These are phyloP conservation scores for Taphrina populina DNA, from an alignment of 1,139 yeast species.

Conservation along the genomic window DNA sequence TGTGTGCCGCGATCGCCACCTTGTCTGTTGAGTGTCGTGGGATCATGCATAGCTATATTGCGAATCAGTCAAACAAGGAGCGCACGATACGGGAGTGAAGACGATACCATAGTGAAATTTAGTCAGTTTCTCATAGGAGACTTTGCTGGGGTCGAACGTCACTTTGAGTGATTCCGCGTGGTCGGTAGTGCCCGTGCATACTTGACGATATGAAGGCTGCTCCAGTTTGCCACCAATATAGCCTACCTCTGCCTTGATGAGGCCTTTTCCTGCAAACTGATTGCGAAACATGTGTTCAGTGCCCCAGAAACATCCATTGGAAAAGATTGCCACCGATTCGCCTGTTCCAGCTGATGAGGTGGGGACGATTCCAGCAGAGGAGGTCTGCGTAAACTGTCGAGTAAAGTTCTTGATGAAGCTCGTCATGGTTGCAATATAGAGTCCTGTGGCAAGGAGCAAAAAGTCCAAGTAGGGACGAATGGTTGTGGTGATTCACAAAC, in stretches of 20 bases:
- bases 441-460: neutral
- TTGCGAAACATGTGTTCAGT: conserved; percentile 79
- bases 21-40: conserved; percentile 58
- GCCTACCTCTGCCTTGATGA: conserved; percentile 79
- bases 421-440: conserved; percentile 9
- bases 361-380: conserved; percentile 28
- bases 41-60: conserved; percentile 68
- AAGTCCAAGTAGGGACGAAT: neutral
- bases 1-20: conserved; percentile 85
- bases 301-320: conserved; percentile 85
- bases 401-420: conserved; percentile 30
- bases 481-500: neutral
- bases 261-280: conserved; percentile 61
- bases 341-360: conserved; percentile 22
- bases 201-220: conserved; percentile 68
- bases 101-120: conserved; percentile 70
- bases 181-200: conserved; percentile 69
- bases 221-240: conserved; percentile 70
- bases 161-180: conserved; percentile 74
- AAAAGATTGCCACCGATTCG: conserved; percentile 50
- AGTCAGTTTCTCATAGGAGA: conserved; percentile 61
- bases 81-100: neutral
- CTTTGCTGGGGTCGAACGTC: conserved; percentile 68
- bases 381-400: conserved; percentile 26
- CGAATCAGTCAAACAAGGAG: neutral